Percentiles rank a stretch among this genome's conserved stretches.
These are phyloP conservation scores for Trametes villosa DNA, from an alignment of 768 basidiomycete species.

Conservation along the genomic window DNA sequence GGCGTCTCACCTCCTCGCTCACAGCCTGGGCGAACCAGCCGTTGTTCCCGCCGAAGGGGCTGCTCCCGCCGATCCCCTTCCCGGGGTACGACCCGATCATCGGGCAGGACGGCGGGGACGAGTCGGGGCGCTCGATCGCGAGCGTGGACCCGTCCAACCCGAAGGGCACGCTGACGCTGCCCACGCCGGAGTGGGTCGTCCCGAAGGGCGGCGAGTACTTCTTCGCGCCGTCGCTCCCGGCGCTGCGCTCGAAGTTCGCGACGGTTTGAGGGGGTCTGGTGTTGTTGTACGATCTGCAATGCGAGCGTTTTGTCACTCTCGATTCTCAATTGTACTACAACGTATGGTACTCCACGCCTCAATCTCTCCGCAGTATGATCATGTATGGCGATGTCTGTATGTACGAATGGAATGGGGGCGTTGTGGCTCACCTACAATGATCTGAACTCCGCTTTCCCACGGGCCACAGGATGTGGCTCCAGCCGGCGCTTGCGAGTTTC, in stretches of 20 bases:
- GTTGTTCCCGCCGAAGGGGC: constrained; percentile 32
- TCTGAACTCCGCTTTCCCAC: too few relatives aligned
- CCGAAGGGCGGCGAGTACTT: constrained; percentile 40
- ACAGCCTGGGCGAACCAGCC: constrained; percentile 37
- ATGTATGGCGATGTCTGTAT: too few relatives aligned
- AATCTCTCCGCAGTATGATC: too few relatives aligned
- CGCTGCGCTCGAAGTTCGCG: constrained; percentile 25
- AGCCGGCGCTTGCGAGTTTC: too few relatives aligned
- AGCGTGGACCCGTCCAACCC: constrained; percentile 31
- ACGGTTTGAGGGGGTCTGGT: not conserved
- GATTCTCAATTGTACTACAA: not conserved
- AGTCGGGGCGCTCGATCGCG: constrained; percentile 21
- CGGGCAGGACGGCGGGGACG: constrained; percentile 31
- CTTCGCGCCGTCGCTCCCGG: constrained; percentile 37
- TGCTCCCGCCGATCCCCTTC: not conserved
- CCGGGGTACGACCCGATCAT: constrained; percentile 54
- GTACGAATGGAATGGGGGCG: too few relatives aligned
- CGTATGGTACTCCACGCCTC: too few relatives aligned
- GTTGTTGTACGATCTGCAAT: too few relatives aligned
- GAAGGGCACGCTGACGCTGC: constrained; percentile 19
- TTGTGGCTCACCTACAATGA: too few relatives aligned
- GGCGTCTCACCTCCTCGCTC: too few relatives aligned
- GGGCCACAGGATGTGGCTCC: too few relatives aligned
- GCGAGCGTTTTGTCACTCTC: not conserved
- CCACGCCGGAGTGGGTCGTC: constrained; percentile 30